phyloP scores from a whole-genome alignment of 2,329 filamentous ascomycete genomes.

The Sporothrix luriei region DNA sequence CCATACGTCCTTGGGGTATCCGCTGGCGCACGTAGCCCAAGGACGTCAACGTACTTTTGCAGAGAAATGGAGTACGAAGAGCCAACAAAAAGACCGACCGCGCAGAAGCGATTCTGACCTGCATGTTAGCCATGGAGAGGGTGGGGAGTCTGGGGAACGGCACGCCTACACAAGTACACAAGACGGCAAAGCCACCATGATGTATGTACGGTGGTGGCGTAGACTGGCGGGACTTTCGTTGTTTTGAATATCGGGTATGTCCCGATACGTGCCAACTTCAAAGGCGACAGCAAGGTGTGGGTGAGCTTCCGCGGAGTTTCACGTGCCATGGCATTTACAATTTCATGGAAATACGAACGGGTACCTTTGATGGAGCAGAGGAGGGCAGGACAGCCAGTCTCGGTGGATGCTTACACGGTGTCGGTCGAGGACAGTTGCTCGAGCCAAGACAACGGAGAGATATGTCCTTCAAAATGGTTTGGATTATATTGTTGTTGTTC shows the following conservation, averaged over 20 bases:
- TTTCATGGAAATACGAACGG: not conserved
- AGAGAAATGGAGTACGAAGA: not conserved
- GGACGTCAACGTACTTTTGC: not conserved
- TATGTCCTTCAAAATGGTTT: not conserved
- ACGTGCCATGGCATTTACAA: not conserved
- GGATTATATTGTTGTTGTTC: not conserved
- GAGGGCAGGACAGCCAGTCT: not conserved
- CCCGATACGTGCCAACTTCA: not conserved
- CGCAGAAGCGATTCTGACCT: not conserved
- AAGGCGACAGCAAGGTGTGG: not conserved
- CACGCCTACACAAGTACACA: not conserved
- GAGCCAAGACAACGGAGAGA: not conserved
- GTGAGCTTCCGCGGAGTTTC: not conserved
- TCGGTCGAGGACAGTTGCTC: not conserved
- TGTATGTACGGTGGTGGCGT: not conserved
- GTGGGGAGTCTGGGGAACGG: not conserved
- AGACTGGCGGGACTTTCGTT: not conserved
- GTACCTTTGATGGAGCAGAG: not conserved
- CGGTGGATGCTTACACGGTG: not conserved
- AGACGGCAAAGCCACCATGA: constrained; percentile 12
- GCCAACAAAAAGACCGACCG: not conserved
- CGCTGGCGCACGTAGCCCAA: not conserved
- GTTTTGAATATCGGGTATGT: constrained; percentile 3
- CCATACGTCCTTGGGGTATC: not conserved
- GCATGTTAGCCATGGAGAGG: not conserved